Conservation (phyloP, 2,329 filamentous ascomycete species). For the Diaporthe eres region DNA sequence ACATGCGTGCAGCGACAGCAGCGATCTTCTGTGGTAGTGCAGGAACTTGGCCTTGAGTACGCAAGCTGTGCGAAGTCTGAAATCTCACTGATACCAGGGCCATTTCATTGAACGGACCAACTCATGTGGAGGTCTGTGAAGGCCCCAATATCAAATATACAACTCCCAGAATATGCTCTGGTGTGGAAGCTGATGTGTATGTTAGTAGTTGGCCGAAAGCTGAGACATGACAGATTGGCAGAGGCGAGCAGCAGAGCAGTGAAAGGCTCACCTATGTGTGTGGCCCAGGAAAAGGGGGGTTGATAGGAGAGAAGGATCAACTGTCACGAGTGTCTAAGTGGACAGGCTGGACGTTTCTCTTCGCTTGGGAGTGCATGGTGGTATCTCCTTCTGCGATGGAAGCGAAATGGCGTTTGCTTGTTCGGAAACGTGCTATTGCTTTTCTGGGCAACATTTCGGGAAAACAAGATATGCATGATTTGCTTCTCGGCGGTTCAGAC, state of each 20-base stretch:
- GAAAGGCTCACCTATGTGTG: too few species aligned
- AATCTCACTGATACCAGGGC: not conserved
- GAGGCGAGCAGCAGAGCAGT: not conserved
- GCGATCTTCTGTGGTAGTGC: not conserved
- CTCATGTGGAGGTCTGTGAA: not conserved
- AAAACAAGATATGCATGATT: not conserved
- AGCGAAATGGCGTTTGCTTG: not conserved
- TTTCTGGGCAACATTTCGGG: not conserved
- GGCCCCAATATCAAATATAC: not conserved
- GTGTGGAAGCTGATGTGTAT: not conserved
- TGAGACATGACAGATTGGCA: not conserved
- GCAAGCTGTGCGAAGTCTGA: not conserved
- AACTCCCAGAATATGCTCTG: not conserved
- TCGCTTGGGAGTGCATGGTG: not conserved
- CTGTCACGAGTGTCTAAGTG: not conserved
- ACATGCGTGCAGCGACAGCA: not conserved
- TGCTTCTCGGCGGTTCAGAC: not conserved
- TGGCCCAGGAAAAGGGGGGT: too few species aligned
- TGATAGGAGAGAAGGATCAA: not conserved
- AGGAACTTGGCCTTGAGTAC: not conserved
- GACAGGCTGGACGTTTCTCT: not conserved
- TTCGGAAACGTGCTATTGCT: slow-evolving; percentile 3
- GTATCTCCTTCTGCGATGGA: not conserved
- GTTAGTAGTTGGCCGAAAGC: not conserved
- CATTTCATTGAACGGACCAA: too few species aligned